Percentiles rank a stretch among this genome's conserved stretches.
phyloP scores from a whole-genome alignment of 129 eudicot genomes.

The Flaveria robusta region DNA sequence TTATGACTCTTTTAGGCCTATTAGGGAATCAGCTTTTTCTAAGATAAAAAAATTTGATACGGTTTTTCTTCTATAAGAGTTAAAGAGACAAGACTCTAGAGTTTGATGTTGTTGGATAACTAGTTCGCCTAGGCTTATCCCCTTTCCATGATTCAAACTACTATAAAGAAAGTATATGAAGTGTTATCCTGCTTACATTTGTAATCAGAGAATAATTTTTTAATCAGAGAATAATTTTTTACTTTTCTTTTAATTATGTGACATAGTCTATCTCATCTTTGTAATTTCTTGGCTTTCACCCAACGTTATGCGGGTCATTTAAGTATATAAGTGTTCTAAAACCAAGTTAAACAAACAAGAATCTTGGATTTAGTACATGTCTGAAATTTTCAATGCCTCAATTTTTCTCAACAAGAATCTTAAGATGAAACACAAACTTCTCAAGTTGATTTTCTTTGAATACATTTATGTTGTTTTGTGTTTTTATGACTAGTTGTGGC shows the following conservation, averaged over 20 bases:
- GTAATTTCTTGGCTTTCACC: background rate
- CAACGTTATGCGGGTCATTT: background rate
- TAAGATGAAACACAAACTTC: background rate
- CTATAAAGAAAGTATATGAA: background rate
- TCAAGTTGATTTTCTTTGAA: background rate
- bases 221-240: background rate
- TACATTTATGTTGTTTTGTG: background rate
- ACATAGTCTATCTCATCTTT: background rate
- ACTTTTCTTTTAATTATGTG: background rate
- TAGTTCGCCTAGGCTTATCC: constrained; percentile 5
- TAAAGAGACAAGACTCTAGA: background rate
- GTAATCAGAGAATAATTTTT: background rate
- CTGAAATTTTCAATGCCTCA: background rate
- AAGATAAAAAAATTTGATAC: background rate
- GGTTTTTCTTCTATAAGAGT: background rate
- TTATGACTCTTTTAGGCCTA: constrained; percentile 4
- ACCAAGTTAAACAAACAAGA: background rate
- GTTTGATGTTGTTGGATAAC: background rate
- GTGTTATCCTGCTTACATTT: background rate
- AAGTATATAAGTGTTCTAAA: background rate
- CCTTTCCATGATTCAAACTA: background rate
- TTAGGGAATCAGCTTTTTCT: constrained; percentile 19
- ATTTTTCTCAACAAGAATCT: background rate
- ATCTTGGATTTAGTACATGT: background rate
- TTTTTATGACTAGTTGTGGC: background rate